These are phyloP conservation scores for Phlebiopsis gigantea DNA, from an alignment of 768 basidiomycete genomes.

Conservation along the genomic window DNA sequence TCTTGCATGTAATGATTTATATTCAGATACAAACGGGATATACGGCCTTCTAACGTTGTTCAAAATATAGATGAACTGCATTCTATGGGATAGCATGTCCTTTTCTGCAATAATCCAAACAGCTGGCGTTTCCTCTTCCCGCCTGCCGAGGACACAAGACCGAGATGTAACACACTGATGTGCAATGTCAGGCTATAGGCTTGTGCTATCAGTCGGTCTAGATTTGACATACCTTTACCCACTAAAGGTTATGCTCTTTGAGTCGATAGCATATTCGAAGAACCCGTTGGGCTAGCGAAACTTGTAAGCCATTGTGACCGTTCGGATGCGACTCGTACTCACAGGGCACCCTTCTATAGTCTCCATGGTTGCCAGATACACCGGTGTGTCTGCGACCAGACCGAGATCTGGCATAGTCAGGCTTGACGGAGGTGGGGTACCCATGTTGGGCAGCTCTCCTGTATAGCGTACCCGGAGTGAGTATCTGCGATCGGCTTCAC, in stretches of 20 bases:
- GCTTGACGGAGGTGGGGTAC: not conserved
- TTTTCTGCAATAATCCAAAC: too few relatives aligned
- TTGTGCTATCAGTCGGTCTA: too few relatives aligned
- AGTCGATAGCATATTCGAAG: not conserved
- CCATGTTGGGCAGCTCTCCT: not conserved
- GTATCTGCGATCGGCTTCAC: not conserved
- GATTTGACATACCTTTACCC: too few relatives aligned
- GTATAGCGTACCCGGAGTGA: not conserved
- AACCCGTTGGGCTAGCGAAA: not conserved
- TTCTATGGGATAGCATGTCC: too few relatives aligned
- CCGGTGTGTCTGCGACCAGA: not conserved
- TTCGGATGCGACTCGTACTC: not conserved
- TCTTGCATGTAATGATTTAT: too few relatives aligned
- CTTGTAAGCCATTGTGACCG: not conserved
- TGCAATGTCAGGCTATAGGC: too few relatives aligned
- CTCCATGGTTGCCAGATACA: not conserved
- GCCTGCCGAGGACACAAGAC: too few relatives aligned
- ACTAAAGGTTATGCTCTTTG: not conserved
- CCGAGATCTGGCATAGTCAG: constrained; percentile 5
- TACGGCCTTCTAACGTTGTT: too few relatives aligned
- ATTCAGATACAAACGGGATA: too few relatives aligned
- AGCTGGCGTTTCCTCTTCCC: too few relatives aligned
- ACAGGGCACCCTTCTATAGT: not conserved
- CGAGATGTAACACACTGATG: too few relatives aligned
- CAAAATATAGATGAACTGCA: too few relatives aligned